Evolutionary conservation across 1,139 yeast genomes (phyloP).

Genomic region (Blastobotrys apis): DNA sequence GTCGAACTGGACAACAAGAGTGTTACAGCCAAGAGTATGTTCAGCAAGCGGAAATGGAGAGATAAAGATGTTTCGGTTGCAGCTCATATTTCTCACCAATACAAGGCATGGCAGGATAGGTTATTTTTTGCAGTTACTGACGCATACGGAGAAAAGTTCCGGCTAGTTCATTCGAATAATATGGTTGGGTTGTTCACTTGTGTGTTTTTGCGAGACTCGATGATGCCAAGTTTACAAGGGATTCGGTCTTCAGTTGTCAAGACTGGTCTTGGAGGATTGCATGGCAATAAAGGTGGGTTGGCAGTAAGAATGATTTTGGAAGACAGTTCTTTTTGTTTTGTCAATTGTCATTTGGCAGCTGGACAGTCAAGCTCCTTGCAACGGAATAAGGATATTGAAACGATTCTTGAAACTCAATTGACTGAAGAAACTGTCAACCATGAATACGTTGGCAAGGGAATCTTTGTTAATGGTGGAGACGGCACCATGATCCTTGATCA

Average conservation of each 20-base stretch:
- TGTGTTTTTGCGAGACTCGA: constrained; percentile 57
- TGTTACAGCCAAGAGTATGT: constrained; percentile 60
- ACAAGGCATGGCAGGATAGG: constrained; percentile 39
- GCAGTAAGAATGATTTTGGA: constrained; percentile 78
- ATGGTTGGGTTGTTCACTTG: constrained; percentile 79
- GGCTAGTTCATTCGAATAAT: constrained; percentile 74
- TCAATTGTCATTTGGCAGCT: constrained; percentile 89
- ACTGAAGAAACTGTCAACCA: constrained; percentile 46
- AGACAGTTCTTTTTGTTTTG: constrained; percentile 69
- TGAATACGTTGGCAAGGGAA: constrained; percentile 35
- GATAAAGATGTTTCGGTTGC: constrained; percentile 30
- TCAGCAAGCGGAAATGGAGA: constrained; percentile 37
- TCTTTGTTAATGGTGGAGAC: constrained; percentile 47
- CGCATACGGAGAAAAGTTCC: constrained; percentile 43
- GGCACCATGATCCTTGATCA: constrained; percentile 57
- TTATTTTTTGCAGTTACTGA: constrained; percentile 23
- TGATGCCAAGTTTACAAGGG: constrained; percentile 47
- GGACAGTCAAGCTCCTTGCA: constrained; percentile 75
- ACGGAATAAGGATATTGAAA: constrained; percentile 74
- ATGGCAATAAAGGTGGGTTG: constrained; percentile 94
- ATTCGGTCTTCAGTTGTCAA: constrained; percentile 79
- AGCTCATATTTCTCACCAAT: constrained; percentile 36
- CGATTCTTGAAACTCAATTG: constrained; percentile 59
- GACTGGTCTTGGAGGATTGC: constrained; percentile 91
- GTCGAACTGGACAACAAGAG: constrained; percentile 88